Evolutionary conservation across 2,329 filamentous ascomycete species (phyloP).

Genomic region (Colletotrichum filicis): DNA sequence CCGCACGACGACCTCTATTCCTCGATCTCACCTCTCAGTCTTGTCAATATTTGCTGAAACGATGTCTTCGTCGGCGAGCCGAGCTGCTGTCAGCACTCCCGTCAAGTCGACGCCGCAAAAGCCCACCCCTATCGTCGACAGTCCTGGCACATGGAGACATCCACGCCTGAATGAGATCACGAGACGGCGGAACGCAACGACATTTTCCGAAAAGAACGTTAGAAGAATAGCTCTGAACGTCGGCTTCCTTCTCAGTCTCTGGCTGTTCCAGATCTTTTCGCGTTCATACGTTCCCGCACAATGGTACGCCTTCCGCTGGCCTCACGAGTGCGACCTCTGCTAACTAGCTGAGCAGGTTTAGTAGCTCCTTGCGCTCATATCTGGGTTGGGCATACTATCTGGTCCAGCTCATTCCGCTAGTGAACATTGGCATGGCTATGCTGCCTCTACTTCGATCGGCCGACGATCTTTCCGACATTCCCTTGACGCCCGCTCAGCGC

Average conservation of each 20-base stretch:
- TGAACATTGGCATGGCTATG: slow-evolving; percentile 79
- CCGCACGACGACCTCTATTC: slow-evolving; percentile 9
- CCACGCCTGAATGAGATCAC: slow-evolving; percentile 90
- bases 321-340: background rate
- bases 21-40: background rate
- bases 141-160: slow-evolving; percentile 89
- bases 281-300: slow-evolving; percentile 49
- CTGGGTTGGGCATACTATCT: slow-evolving; percentile 57
- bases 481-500: slow-evolving; percentile 90
- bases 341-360: slow-evolving; percentile 21
- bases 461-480: slow-evolving; percentile 88
- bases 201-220: slow-evolving; percentile 83
- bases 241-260: slow-evolving; percentile 54
- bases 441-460: slow-evolving; percentile 76
- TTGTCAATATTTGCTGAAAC: slow-evolving; percentile 1
- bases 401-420: slow-evolving; percentile 67
- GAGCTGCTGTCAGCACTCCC: slow-evolving; percentile 45
- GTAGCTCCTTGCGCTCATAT: slow-evolving; percentile 41
- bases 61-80: slow-evolving; percentile 45
- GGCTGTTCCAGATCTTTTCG: slow-evolving; percentile 47
- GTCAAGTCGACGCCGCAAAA: slow-evolving; percentile 53
- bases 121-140: slow-evolving; percentile 52
- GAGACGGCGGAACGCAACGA: slow-evolving; percentile 79
- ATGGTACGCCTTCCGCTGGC: slow-evolving; percentile 47
- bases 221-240: slow-evolving; percentile 76